phyloP scores from a whole-genome alignment of 805 yeast genomes.

The Vanderwaltozyma yarrowii region DNA sequence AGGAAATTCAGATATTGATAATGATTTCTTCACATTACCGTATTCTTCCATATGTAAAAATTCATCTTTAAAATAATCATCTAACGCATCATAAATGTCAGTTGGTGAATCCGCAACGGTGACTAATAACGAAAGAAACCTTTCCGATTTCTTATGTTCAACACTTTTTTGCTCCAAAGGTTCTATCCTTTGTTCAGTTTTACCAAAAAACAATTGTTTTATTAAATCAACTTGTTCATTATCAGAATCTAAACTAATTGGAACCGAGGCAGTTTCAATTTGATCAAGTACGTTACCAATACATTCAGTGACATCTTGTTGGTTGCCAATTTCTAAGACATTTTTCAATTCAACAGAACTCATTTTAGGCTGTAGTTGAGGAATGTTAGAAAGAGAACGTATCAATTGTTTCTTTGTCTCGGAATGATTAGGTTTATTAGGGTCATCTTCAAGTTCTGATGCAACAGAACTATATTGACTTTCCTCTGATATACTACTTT shows the following conservation, averaged over 20 bases:
- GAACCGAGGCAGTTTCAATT: conserved; percentile 76
- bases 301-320: conserved; percentile 97
- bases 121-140: conserved; percentile 72
- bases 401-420: too few relatives aligned
- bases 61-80: conserved; percentile 68
- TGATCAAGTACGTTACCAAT: conserved; percentile 89
- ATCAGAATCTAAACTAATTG: conserved; percentile 52
- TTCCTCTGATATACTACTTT: too few relatives aligned
- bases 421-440: too few relatives aligned
- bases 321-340: conserved; percentile 73
- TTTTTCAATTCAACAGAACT: conserved; percentile 56
- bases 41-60: conserved; percentile 53
- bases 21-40: conserved; percentile 63
- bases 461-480: too few relatives aligned
- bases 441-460: too few relatives aligned
- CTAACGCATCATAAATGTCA: conserved; percentile 83
- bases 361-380: too few relatives aligned
- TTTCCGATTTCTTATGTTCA: conserved; percentile 49
- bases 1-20: conserved; percentile 65
- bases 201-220: conserved; percentile 76
- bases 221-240: conserved; percentile 77
- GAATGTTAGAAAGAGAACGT: too few relatives aligned
- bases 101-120: conserved; percentile 83
- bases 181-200: conserved; percentile 62
- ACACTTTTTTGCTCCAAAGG: conserved; percentile 33